Evolutionary conservation across 1,284 basidiomycete genomes (phyloP), one percentile per base, ranked within the genome.

Genomic region (Xanthoconium separans): DNA sequence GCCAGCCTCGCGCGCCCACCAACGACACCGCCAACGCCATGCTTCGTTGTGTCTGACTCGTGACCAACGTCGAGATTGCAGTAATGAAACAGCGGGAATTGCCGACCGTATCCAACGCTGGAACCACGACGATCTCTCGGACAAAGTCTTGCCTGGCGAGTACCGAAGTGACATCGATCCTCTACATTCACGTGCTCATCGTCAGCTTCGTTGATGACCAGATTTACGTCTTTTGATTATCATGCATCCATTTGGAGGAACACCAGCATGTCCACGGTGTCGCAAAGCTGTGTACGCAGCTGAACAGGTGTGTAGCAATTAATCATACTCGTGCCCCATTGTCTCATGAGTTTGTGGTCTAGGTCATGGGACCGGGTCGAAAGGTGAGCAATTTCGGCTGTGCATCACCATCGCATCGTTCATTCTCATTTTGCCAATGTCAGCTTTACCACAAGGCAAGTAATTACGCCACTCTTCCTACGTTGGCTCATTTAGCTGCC

Each of bases 301-400:
- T 55, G 89, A 92, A 69, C 88, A 91, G 80, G 88, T 84, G 57
- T 58, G 79, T 58, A 44, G 18, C 49, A 34, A 44, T 29, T 52
- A 6, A 36, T n/a, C 36, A 18, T 36, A 41, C 51, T 47, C 33
- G 27, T 40, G 18, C 39, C 47, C 51, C 46, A 52, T 31, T 37
- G 31, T 33, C 46, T 58, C 42, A 58, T 52, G 6, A 45, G 12
- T 20, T 13, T 52, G 63, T 58, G 51, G 56, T 55, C 48, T 65
- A 90, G 87, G 82, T 82, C 51, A 85, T 91, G 79, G 89, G 89
- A 39, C 87, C 87, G 54, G 89, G 87, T 43, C 80, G 89, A 67
- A 91, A 86, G 82, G 89, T 89, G 67, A 61, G 78, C 61, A 50
- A 49, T 62, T 42, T 55, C 22, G 44, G 46, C 42, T 52, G 42